Base-by-base conservation (phyloP, 768 basidiomycete species). In the Cyathus striatus region DNA sequence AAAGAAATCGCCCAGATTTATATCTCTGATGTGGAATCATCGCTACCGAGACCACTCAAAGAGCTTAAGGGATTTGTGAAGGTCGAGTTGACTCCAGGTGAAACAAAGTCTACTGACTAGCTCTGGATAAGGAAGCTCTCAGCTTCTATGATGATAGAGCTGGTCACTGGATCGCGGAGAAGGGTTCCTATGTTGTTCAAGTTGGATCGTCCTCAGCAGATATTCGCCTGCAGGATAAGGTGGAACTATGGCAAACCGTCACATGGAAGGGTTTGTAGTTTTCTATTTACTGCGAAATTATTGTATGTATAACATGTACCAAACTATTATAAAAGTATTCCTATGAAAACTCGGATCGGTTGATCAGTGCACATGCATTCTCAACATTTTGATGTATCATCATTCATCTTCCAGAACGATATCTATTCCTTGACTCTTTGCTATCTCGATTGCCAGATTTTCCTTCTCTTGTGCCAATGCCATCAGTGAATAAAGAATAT, bases 401-500 rank as follows among this genome's bases (percentile, higher is more conserved):
- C n/a, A 37, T 51, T 46, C 55, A 18, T 69, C 65, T 27, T 79
- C 75, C 3, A 81, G 59, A 18, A 76, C 66, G 23, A 85, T 55
- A 37, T 81, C 73, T 17, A 83, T 61, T 0, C 81, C 84, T 47
- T 68, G 56, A 20, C 68, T 64, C 5, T 64, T 66, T 6, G 84
- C 83, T 30, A 61, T 52, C 30, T 67, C 63, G 22, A 82, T 50
- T 3, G 73, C 79, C 3, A 60, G 57, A 9, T 61, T 53, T 54
- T 76, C 77, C 53, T 78, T 79, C 27, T 61, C 57, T 22, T 58
- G 49, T 9, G 72, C 68, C 52, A 73, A 83, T 13, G 48, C 55
- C n/a, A 83, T 51, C 2, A 87, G 54, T 0, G 76, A 78, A 21
- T 62, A 51, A 12, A 85, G 53, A 32, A 85, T 81, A n/a, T 73